phyloP scores from a whole-genome alignment of 768 basidiomycete genomes.

The Auriscalpium vulgare region DNA sequence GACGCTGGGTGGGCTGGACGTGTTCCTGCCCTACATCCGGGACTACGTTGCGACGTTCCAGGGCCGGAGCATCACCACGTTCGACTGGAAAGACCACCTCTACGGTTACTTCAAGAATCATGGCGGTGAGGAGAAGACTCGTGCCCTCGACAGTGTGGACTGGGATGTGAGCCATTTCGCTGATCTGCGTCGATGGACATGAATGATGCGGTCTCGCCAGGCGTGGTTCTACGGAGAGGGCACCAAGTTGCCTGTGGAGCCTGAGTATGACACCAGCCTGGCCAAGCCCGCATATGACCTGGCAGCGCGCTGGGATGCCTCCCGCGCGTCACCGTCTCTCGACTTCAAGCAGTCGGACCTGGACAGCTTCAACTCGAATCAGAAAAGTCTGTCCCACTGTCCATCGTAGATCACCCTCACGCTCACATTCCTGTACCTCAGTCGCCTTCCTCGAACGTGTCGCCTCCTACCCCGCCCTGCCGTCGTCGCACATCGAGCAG shows the following conservation, averaged over 20 bases:
- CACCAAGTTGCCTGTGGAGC: constrained; percentile 57
- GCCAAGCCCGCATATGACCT: constrained; percentile 64
- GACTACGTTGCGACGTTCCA: constrained; percentile 79
- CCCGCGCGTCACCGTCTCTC: constrained; percentile 41
- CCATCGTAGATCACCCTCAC: neutral
- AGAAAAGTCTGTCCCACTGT: constrained; percentile 43
- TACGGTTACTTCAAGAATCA: constrained; percentile 59
- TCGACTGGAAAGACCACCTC: constrained; percentile 77
- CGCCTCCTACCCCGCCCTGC: constrained; percentile 53
- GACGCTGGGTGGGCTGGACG: constrained; percentile 72
- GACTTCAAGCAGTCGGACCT: constrained; percentile 57
- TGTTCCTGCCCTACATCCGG: constrained; percentile 76
- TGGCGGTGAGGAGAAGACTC: constrained; percentile 52
- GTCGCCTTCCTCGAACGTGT: constrained; percentile 83
- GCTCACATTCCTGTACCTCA: constrained; percentile 19
- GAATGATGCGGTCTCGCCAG: constrained; percentile 24
- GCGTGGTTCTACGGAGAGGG: constrained; percentile 84
- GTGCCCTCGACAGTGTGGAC: constrained; percentile 58
- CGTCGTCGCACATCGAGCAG: constrained; percentile 46
- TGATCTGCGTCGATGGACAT: neutral
- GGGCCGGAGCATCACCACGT: constrained; percentile 76
- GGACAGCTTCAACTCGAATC: constrained; percentile 58
- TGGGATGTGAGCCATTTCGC: constrained; percentile 57
- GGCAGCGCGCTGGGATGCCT: constrained; percentile 65
- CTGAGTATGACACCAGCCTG: constrained; percentile 69